Base-by-base conservation (phyloP, 345 rosid genomes). In the Salix arbutifolia region DNA sequence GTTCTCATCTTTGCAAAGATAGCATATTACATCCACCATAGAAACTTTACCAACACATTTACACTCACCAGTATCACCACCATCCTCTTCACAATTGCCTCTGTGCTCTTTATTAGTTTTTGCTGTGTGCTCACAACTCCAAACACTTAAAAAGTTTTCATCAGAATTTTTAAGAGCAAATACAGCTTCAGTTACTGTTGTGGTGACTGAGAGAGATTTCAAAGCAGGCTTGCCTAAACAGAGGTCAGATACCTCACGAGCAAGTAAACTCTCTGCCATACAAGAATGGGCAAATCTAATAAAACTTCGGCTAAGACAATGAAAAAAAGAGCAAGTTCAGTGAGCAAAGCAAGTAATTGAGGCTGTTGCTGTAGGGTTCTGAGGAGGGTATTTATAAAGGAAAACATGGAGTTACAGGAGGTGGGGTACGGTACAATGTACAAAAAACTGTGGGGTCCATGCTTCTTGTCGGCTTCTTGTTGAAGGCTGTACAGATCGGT, bases 211-310 rank as follows among this genome's bases (percentile, higher is more conserved):
- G 35, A 96, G 91, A 50, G 89, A 85, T 79, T 83, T 86, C 83
- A 96, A 82, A 1, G 97, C 89, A 16, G 98, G 99, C 85, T 96
- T 96, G 76, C 98, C 99, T 37, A 96, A 89, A 78, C 99, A 96
- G 83, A 96, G 94, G 83, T 96, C 97, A 46, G 98, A 89, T 74
- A 95, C 83, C 71, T 87, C 88, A 37, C 81, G 87, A 0, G 88
- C 81, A 74, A 88, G 85, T 53, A 92, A 83, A 65, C 90, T 87
- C 83, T 83, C 83, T 90, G 97, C 95, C 98, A 91, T 94, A 71
- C 87, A 90, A 89, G 67, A 72, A 73, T 37, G 23, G 23, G 66
- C 1, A 14, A 26, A 40, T 21, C 35, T 16, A 4, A 48, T 25
- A 35, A 56, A 33, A 62, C 9, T 21, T 1, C 17, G 14, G 35